Base-by-base conservation (phyloP, 805 yeast genomes). In the Yarrowia divulgata region DNA sequence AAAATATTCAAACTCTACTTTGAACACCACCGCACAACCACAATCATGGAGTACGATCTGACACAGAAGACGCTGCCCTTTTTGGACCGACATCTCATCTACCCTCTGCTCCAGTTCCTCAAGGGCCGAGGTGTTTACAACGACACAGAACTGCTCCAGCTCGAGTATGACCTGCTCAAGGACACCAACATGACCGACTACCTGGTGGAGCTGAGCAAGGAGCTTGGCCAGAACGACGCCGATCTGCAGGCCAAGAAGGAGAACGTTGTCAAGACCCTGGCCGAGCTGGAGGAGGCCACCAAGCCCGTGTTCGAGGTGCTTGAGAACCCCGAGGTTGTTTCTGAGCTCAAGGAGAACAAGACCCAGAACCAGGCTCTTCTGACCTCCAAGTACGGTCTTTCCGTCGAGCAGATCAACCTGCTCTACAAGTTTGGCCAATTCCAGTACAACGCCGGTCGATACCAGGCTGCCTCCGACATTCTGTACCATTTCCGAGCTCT, bases 361-460 rank as follows among this genome's bases (percentile, higher is more conserved):
- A 76, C 81, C n/a, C 81, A 81, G 71, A 87, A 87, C 76, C 80
- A 83, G 73, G 80, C 81, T 67, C 82, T 81, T 70, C 75, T 87
- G 69, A 80, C 81, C 70, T 78, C 78, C 69, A 78, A 80, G 55
- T 82, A 83, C 75, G 81, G 81, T 52, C 83, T 85, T 71, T 76
- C 73, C 45, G 72, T 69, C 69, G 84, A 79, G 16, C 82, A 81
- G 76, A 84, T 85, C 72, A 77, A 83, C 71, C 83, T 81, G 69
- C 78, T 87, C 58, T 87, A 85, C 76, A 84, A 85, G 71, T 85
- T 83, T 76, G 90, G 89, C 66, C 86, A 86, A 75, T 82, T 85
- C 73, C 88, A 86, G 76, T 87, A 85, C 77, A 85, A 85, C 77
- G 82, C 87, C 76, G 90, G 90, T 72, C 86, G 86, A 74, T 87